Conservation (phyloP, 164 flowering plant genomes). For the Hamamelis virginiana region DNA sequence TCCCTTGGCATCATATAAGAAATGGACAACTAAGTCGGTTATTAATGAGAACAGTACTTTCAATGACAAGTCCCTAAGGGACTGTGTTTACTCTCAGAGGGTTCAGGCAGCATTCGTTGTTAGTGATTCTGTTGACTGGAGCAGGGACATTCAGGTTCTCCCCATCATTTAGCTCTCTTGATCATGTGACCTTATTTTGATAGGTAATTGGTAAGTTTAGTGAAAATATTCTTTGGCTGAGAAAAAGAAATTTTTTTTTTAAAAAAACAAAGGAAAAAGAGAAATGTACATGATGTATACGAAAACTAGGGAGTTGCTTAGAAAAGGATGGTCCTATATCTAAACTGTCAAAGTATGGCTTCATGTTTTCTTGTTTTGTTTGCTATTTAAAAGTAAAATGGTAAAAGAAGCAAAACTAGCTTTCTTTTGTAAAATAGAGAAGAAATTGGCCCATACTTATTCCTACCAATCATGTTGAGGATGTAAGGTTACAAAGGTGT, state of each 20-base stretch:
- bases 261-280: no score
- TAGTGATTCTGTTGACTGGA: constrained; percentile 93
- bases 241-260: no score
- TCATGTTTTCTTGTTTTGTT: no score
- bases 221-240: no score
- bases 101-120: constrained; percentile 79
- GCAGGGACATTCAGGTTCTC: constrained; percentile 89
- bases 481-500: not conserved
- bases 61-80: constrained; percentile 12
- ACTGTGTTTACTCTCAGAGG: constrained; percentile 39
- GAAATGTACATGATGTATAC: no score
- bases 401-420: not conserved
- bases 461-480: not conserved
- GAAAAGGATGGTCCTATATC: no score
- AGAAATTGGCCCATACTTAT: not conserved
- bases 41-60: constrained; percentile 10
- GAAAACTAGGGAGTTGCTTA: no score
- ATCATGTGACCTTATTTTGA: not conserved
- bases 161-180: not conserved
- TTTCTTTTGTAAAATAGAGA: not conserved
- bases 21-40: constrained; percentile 39
- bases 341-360: no score
- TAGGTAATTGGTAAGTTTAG: not conserved
- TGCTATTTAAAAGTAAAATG: not conserved
- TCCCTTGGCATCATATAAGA: constrained; percentile 70